Percentiles rank a stretch among this genome's conserved stretches.
phyloP scores from a whole-genome alignment of 1,284 basidiomycete genomes.

The Neotropicomus parvogracilis region DNA sequence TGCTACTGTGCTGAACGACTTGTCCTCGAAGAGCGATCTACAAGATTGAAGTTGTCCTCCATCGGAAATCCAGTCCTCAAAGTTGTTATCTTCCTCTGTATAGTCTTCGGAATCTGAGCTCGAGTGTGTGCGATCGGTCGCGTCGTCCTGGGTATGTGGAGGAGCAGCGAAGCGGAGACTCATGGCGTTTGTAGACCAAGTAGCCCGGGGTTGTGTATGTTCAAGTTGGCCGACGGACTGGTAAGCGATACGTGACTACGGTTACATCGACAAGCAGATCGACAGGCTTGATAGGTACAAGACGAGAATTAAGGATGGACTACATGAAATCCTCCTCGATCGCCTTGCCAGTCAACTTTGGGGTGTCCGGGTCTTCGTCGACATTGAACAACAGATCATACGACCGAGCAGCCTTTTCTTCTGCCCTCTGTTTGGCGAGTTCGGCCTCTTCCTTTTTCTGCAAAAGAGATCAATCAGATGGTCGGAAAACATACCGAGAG shows the following conservation, averaged over 20 bases:
- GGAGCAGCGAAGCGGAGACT: slow-evolving; percentile 28
- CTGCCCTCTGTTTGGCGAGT: slow-evolving; percentile 61
- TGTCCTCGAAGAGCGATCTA: slow-evolving; percentile 79
- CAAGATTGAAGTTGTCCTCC: slow-evolving; percentile 54
- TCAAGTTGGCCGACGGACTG: too few relatives aligned
- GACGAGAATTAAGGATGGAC: slow-evolving; percentile 2
- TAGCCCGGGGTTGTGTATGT: too few relatives aligned
- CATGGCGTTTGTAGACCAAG: slow-evolving; percentile 14
- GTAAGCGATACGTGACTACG: too few relatives aligned
- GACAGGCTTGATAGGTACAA: slow-evolving; percentile 2
- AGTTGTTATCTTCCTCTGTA: slow-evolving; percentile 63
- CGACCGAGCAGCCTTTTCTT: slow-evolving; percentile 73
- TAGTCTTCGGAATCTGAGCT: slow-evolving; percentile 33
- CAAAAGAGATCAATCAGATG: neutral
- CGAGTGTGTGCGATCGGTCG: slow-evolving; percentile 15
- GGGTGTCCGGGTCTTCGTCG: slow-evolving; percentile 38
- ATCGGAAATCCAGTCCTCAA: slow-evolving; percentile 80
- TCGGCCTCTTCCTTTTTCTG: slow-evolving; percentile 74
- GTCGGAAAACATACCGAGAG: neutral
- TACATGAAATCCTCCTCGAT: slow-evolving; percentile 68
- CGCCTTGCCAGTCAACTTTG: slow-evolving; percentile 56
- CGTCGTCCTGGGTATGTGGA: slow-evolving; percentile 11
- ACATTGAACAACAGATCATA: slow-evolving; percentile 68
- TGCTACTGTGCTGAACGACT: slow-evolving; percentile 54
- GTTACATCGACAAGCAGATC: neutral